phyloP scores from a whole-genome alignment of 305 asterid genomes.

The Rubia balearica region DNA sequence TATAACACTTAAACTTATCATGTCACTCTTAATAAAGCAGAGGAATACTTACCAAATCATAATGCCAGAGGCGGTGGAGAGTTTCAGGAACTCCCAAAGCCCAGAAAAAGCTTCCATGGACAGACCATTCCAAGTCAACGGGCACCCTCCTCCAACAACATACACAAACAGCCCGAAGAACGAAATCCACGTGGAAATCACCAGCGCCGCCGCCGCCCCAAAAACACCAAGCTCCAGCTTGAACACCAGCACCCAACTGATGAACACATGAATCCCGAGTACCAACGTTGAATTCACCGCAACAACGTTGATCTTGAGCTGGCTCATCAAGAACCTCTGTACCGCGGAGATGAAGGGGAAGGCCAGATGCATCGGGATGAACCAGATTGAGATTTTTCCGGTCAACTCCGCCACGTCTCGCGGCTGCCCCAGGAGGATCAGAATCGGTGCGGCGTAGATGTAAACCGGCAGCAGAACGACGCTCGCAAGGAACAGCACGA shows the following conservation, averaged over 20 bases:
- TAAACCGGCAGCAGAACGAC: background rate
- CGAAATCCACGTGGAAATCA: constrained; percentile 49
- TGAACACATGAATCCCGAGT: constrained; percentile 31
- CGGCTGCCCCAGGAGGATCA: constrained; percentile 9
- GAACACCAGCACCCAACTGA: constrained; percentile 44
- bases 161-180: constrained; percentile 38
- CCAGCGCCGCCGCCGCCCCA: constrained; percentile 50
- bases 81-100: constrained; percentile 65
- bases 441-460: constrained; percentile 12
- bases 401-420: constrained; percentile 52
- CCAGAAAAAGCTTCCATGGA: constrained; percentile 60
- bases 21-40: no score
- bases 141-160: constrained; percentile 60
- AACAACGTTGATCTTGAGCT: constrained; percentile 49
- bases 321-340: constrained; percentile 73
- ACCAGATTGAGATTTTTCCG: constrained; percentile 48
- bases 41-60: constrained; percentile 17
- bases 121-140: constrained; percentile 67
- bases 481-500: constrained; percentile 8
- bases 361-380: constrained; percentile 68
- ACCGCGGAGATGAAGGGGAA: constrained; percentile 59
- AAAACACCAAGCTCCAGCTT: constrained; percentile 38
- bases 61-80: constrained; percentile 71
- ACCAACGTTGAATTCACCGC: constrained; percentile 47
- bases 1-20: no score